Conservation (phyloP, 768 basidiomycete species). For the Termitomyces sp. region DNA sequence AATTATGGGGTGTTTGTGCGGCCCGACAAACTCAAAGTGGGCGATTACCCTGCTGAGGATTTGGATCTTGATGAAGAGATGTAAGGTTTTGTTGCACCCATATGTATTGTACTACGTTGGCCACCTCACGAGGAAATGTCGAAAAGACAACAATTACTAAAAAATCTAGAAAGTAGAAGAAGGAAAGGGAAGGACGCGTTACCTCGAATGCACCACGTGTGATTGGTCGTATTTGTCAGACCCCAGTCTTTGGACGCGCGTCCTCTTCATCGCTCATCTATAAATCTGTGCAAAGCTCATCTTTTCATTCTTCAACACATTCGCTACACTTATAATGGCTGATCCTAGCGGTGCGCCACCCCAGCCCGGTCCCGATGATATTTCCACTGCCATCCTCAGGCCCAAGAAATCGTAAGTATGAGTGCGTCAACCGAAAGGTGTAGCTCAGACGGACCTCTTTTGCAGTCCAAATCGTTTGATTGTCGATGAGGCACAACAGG, state of each 20-base stretch:
- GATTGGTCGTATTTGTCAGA: slow-evolving; percentile 20
- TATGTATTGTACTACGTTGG: slow-evolving; percentile 5
- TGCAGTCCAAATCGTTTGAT: slow-evolving; percentile 93
- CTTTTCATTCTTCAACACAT: slow-evolving; percentile 15
- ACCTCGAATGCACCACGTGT: slow-evolving; percentile 3
- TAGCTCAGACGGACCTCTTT: slow-evolving; percentile 17
- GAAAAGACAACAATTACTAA: slow-evolving; percentile 3
- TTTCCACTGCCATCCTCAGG: slow-evolving; percentile 91
- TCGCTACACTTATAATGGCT: slow-evolving; percentile 38
- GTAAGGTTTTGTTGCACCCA: slow-evolving; percentile 22
- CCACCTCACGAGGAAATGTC: slow-evolving; percentile 1
- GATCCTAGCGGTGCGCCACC: slow-evolving; percentile 83
- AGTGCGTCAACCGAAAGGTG: slow-evolving; percentile 4
- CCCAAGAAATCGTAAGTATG: slow-evolving; percentile 92
- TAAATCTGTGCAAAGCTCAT: slow-evolving; percentile 18
- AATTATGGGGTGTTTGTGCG: slow-evolving; percentile 85
- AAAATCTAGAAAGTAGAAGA: slow-evolving; percentile 27
- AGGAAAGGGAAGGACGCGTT: slow-evolving; percentile 21
- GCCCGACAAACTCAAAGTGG: slow-evolving; percentile 73
- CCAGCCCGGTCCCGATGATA: slow-evolving; percentile 83
- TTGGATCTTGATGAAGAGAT: slow-evolving; percentile 75
- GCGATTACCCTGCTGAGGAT: slow-evolving; percentile 85
- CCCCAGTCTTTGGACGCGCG: slow-evolving; percentile 30
- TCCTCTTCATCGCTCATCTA: slow-evolving; percentile 23
- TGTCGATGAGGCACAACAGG: slow-evolving; percentile 89